Base-by-base conservation (phyloP, 345 rosid species). In the Citrus reticulata region DNA sequence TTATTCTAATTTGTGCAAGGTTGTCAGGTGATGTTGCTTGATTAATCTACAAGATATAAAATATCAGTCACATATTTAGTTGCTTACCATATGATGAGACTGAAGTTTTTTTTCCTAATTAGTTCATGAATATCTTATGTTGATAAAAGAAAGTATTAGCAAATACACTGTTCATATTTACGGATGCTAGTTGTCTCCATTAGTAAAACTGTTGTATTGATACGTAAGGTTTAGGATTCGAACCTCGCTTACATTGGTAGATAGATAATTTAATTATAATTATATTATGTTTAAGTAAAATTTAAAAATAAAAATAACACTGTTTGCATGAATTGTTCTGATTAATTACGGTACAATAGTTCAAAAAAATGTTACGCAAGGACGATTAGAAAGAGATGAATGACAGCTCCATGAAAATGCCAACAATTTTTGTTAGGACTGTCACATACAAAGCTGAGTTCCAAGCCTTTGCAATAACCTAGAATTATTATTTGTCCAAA, bases 231-330 rank as follows among this genome's bases (percentile, higher is more conserved):
- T 11, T 46, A 13, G 1, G 17, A 11, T 46, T 46, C 2, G 5
- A 46, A 46, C 5, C 5, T 13, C 51, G 0, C 51, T 46, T 0
- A 10, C 14, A 7, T 0, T 0, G 40, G 0, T 37, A 37, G 16
- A 51, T 1, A 5, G 20, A 54, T 17, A 16, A 54, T 54, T 17
- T 54, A 54, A 54, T 54, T 17, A 54, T 17, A 54, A 54, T 54
- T 54, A 17, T 1, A 46, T 46, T 46, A 46, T 13, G 17, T 2
- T 46, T 46, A 46, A 13, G 17, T 46, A 3, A 46, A 13, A 46
- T 9, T 2, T 42, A 42, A 0, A 42, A 42, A 14, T 51, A 54
- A 54, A 16, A 54, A 4, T 51, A 16, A 54, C 22, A 54, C 0
- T 54, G 22, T 54, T 46, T 46, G 51, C 17, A 54, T 54, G 58